Base-by-base conservation (phyloP, 164 flowering plant genomes). In the Chimonanthus praecox region DNA sequence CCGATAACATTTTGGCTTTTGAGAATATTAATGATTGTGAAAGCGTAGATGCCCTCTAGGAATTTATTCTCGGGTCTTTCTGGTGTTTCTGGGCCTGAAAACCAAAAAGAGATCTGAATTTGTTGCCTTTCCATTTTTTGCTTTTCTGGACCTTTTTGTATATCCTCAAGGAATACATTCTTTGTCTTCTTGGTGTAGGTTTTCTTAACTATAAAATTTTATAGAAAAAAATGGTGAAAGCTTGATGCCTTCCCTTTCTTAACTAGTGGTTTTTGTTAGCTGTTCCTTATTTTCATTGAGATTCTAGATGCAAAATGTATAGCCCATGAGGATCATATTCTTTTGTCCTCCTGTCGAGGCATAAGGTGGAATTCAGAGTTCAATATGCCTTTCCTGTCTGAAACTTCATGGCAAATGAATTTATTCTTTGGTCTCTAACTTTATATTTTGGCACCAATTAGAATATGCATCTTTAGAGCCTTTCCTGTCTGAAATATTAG, bases 351-450 rank as follows among this genome's bases (percentile, higher is more conserved):
- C n/a, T 61, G 20, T 63, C 9, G 66, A 6, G 46, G 44, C 11
- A 63, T 63, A 33, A 33, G 33, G 33, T 33, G 33, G 33, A 33
- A 10, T 63, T 7, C 66, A 63, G 44, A 33, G 66, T 20, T 73
- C 20, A 49, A 33, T 33, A 70, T 75, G 51, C 69, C 49, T 75
- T 75, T 70, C 73, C 49, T 70, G 69, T 75, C 20, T 50, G 46
- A 47, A 70, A 71, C 70, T 66, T 75, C 50, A 5, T 49, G 58
- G 11, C 68, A 13, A 54, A 5, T 11, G 16, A 9, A 9, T 51
- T 9, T 10, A 9, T 15, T 33, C 33, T 51, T 51, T 11, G 4
- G 9, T 10, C 58, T 10, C 13, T 8, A 10, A 51, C 13, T 15
- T 15, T 9, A 9, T 51, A 6, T 51, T 51, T 51, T 33, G 33